Percentiles rank a stretch among this genome's conserved stretches.
phyloP scores from a whole-genome alignment of 1,284 basidiomycete genomes.

The Trichosporon inkin region DNA sequence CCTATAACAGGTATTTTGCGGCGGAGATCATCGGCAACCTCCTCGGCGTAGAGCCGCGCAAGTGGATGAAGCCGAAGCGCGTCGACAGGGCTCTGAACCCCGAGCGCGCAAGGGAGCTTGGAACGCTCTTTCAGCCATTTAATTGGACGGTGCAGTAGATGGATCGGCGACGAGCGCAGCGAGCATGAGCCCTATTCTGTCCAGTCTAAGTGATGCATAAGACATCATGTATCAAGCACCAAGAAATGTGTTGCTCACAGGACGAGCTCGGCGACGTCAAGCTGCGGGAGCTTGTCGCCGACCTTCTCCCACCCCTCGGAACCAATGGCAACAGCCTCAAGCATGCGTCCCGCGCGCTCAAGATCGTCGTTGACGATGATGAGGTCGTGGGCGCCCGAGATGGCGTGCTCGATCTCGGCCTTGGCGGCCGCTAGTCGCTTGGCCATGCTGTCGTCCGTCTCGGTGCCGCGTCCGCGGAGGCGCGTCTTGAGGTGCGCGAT shows the following conservation, averaged over 20 bases:
- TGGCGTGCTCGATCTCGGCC: conserved; percentile 81
- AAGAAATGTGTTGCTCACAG: neutral
- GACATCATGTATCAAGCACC: neutral
- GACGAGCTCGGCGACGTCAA: conserved; percentile 35
- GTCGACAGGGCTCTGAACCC: conserved; percentile 68
- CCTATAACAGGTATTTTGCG: conserved; percentile 84
- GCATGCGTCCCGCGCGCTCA: conserved; percentile 67
- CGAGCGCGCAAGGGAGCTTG: conserved; percentile 59
- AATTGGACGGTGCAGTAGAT: conserved; percentile 47
- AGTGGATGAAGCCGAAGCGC: conserved; percentile 74
- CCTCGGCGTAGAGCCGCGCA: conserved; percentile 78
- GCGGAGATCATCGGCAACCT: conserved; percentile 91
- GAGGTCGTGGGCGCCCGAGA: conserved; percentile 67
- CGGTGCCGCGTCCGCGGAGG: conserved; percentile 77
- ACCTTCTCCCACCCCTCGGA: conserved; percentile 49
- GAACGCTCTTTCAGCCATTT: conserved; percentile 49
- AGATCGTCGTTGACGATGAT: conserved; percentile 91
- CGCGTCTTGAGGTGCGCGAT: conserved; percentile 64
- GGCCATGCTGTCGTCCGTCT: conserved; percentile 67
- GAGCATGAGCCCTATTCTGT: neutral
- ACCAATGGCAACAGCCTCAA: conserved; percentile 67
- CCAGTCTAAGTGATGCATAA: conserved; percentile 8
- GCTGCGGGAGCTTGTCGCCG: conserved; percentile 44
- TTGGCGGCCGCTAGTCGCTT: conserved; percentile 76
- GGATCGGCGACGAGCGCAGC: neutral